phyloP scores from a whole-genome alignment of 345 rosid genomes.

The Syzygium oleosum region DNA sequence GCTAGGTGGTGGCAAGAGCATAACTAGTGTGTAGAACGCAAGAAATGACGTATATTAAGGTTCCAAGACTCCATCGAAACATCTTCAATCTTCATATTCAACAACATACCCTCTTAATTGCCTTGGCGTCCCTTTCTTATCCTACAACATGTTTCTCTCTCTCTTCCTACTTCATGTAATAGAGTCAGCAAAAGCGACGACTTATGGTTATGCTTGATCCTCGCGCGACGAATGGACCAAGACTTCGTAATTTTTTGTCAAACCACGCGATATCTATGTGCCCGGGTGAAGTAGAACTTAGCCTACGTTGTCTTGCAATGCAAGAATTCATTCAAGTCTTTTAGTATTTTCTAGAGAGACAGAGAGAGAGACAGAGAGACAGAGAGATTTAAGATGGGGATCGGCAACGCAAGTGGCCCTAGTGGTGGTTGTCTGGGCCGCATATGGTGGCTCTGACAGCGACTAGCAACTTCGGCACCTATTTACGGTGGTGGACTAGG shows the following conservation, averaged over 20 bases:
- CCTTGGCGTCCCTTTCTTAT: neutral
- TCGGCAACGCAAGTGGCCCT: neutral
- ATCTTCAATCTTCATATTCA: neutral
- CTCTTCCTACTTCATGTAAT: neutral
- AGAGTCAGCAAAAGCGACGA: neutral
- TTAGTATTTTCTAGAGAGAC: too few species aligned
- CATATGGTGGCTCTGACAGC: neutral
- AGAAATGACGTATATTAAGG: neutral
- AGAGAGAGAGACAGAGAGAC: neutral
- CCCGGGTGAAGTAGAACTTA: neutral
- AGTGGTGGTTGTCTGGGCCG: neutral
- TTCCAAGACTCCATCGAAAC: neutral
- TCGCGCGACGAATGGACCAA: neutral
- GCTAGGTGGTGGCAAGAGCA: neutral
- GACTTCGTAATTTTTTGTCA: neutral
- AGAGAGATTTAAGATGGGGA: neutral
- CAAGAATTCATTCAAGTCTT: neutral
- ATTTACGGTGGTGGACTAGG: neutral
- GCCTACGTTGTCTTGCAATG: neutral
- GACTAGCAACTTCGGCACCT: neutral
- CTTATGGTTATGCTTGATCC: neutral
- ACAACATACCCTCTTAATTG: neutral
- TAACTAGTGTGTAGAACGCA: neutral
- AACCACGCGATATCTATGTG: neutral
- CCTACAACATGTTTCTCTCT: neutral